These are phyloP conservation scores for Aspergillus sojae DNA, from an alignment of 2,329 filamentous ascomycete genomes.

Conservation along the genomic window DNA sequence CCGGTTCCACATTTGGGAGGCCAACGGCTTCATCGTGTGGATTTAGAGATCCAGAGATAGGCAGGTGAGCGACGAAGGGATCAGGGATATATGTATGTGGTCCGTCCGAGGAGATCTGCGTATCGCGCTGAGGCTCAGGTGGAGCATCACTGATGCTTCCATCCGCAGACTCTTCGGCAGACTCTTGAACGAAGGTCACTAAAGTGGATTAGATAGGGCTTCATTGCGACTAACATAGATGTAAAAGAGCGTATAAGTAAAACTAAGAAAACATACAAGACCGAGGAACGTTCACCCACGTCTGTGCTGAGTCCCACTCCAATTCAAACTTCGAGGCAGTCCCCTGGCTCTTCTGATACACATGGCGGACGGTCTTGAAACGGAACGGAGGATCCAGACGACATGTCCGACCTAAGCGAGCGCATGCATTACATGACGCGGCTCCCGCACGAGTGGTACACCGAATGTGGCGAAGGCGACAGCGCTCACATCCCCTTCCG, in stretches of 20 bases:
- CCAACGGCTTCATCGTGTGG: not conserved
- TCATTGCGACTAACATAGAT: not conserved
- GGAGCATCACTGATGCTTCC: conserved; percentile 5
- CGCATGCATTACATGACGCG: conserved; percentile 32
- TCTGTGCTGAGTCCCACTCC: conserved; percentile 33
- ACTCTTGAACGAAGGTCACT: conserved; percentile 34
- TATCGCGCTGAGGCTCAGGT: conserved; percentile 4
- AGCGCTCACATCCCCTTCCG: conserved; percentile 37
- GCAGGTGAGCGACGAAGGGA: not conserved
- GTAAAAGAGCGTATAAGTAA: not conserved
- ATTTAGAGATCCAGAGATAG: conserved; percentile 2
- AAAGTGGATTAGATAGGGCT: not conserved
- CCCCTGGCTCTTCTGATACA: conserved; percentile 35
- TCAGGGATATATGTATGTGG: not conserved
- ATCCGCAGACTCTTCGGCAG: conserved; percentile 19
- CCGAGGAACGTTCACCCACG: conserved; percentile 34
- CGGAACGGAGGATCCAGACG: conserved; percentile 37
- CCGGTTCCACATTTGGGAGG: not conserved
- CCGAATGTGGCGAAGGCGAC: conserved; percentile 40
- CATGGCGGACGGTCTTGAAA: conserved; percentile 37
- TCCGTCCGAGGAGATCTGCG: not conserved
- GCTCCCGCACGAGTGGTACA: conserved; percentile 32
- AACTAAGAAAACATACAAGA: conserved; percentile 24
- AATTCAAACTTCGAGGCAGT: conserved; percentile 31
- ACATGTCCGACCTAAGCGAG: conserved; percentile 31